phyloP scores from a whole-genome alignment of 345 rosid species.

The Gossypium arboreum region DNA sequence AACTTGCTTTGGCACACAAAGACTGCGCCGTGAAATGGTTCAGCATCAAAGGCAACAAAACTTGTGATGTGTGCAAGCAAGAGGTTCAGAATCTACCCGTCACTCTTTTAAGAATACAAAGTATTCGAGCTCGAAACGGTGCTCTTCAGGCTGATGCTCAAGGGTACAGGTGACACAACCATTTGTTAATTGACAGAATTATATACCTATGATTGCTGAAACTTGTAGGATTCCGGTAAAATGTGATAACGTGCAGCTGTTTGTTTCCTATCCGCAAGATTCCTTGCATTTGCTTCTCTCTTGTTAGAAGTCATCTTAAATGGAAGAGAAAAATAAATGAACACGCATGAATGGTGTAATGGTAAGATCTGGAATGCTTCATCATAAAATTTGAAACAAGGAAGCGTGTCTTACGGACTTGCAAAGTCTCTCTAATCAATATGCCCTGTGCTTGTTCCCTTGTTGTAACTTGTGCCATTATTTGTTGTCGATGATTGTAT shows the following conservation, averaged over 20 bases:
- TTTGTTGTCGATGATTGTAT: background rate
- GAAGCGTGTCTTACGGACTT: background rate
- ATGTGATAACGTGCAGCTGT: background rate
- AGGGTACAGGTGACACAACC: conserved; percentile 42
- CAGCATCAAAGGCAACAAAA: conserved; percentile 85
- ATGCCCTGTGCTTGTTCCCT: background rate
- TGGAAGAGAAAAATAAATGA: background rate
- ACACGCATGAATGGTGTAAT: background rate
- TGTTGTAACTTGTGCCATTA: background rate
- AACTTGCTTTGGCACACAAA: conserved; percentile 87
- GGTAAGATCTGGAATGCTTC: background rate
- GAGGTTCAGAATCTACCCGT: conserved; percentile 88
- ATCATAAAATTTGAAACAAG: background rate
- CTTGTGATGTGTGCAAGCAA: conserved; percentile 85
- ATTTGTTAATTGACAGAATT: background rate
- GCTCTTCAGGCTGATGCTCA: conserved; percentile 29
- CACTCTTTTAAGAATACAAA: conserved; percentile 74
- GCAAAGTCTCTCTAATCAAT: background rate
- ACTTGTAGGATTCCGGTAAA: conserved; percentile 2
- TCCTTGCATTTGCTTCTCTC: background rate
- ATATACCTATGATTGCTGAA: background rate
- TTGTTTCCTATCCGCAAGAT: background rate
- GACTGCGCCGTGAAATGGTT: conserved; percentile 97
- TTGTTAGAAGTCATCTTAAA: background rate
- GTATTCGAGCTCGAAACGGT: conserved; percentile 31